Evolutionary conservation across 2,329 filamentous ascomycete species (phyloP), one percentile per base, ranked within the genome.

Genomic region (Sordariomycetes sp.): DNA sequence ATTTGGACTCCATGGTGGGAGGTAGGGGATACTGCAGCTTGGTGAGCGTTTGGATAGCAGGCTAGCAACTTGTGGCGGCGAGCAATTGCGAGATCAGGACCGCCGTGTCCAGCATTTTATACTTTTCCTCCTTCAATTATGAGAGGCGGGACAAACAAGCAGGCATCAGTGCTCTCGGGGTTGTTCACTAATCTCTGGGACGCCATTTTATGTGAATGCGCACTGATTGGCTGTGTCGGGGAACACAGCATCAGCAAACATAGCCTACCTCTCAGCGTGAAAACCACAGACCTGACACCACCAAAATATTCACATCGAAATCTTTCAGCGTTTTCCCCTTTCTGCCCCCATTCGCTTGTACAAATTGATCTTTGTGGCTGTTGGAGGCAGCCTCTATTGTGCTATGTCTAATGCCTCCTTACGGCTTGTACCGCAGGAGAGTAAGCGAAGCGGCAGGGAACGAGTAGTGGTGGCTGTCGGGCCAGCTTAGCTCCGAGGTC

Each of bases 391-490:
- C 28, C 28, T 32, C 28, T 32, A 8, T n/a, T n/a, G n/a, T n/a
- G 28, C 28, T 32, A 32, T 8, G 14, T n/a, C 14, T n/a, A 8
- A 32, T 32, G 28, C 4, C 2, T 8, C 2, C 46, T n/a, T 54
- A 54, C 16, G 54, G 20, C 37, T 55, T 55, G 40, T 46, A 55
- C 20, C 40, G 40, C 37, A 55, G 54, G 11, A 55, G 18, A 14
- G 54, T 55, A 14, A 55, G 54, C n/a, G 54, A 55, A 3, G 54
- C 54, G 12, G 54, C 35, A 11, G 54, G 35, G 37, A 55, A 55
- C 14, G 16, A 4, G 35, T 40, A 55, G 20, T 2, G 5, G 18
- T 28, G 35, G 20, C 22, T 24, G 12, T 46, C 35, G 3, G 54
- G 22, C 37, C 18, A 46, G 3, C 35, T 48, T 14, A 46, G 22